Percentiles rank a stretch among this genome's conserved stretches.
Conservation (phyloP, 139 green algal species). For the Microglena sp. region DNA sequence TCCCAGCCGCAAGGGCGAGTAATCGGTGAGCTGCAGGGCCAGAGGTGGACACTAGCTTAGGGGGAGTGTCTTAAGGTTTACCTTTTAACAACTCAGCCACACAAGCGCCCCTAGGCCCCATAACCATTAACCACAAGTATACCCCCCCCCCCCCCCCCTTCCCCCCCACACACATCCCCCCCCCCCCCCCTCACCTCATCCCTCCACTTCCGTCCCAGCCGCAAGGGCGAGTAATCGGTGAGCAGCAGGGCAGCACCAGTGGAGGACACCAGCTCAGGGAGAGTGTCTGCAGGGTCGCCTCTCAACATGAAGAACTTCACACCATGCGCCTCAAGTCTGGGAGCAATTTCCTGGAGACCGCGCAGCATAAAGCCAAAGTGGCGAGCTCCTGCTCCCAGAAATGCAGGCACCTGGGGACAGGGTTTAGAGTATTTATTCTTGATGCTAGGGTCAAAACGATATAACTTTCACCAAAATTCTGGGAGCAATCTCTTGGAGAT, state of each 20-base stretch:
- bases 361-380: constrained; percentile 88
- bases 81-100: too few relatives aligned
- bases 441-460: too few relatives aligned
- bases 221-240: constrained; percentile 80
- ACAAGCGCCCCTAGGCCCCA: too few relatives aligned
- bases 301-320: constrained; percentile 4
- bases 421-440: neutral
- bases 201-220: constrained; percentile 64
- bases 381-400: constrained; percentile 59
- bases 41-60: too few relatives aligned
- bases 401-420: constrained; percentile 47
- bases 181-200: constrained; percentile 30
- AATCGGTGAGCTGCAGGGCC: too few relatives aligned
- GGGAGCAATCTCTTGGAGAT: constrained; percentile 64
- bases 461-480: too few relatives aligned
- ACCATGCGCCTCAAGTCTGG: too few relatives aligned
- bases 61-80: too few relatives aligned
- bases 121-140: neutral
- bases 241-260: constrained; percentile 64
- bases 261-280: constrained; percentile 58
- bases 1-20: constrained; percentile 66
- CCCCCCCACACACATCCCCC: constrained; percentile 26
- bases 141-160: neutral
- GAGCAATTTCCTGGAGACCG: constrained; percentile 65
- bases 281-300: constrained; percentile 57